phyloP scores from a whole-genome alignment of 148 eudicot genomes.

The Cornus kousa region DNA sequence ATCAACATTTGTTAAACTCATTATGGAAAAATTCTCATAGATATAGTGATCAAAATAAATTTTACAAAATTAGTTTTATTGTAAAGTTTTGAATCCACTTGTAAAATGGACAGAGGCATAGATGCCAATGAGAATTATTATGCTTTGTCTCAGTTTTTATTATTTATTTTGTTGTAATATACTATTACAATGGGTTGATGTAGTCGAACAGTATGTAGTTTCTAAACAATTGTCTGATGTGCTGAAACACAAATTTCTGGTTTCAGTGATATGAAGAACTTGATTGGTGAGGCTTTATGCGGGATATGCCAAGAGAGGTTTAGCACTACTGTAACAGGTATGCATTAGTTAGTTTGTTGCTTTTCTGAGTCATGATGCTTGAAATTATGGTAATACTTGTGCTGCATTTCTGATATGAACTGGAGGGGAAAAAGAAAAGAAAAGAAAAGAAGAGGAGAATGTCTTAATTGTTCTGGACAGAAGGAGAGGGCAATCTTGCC shows the following conservation, averaged over 20 bases:
- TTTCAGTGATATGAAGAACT: conserved; percentile 76
- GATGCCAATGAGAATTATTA: not conserved
- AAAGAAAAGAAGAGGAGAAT: too few species aligned
- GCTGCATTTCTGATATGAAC: too few species aligned
- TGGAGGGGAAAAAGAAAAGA: too few species aligned
- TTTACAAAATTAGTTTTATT: too few species aligned
- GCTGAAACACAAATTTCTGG: not conserved
- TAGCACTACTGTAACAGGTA: conserved; percentile 67
- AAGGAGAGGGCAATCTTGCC: too few species aligned
- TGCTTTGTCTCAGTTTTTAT: too few species aligned
- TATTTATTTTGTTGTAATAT: not conserved
- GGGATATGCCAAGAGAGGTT: conserved; percentile 77
- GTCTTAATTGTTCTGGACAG: too few species aligned
- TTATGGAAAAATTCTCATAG: too few species aligned
- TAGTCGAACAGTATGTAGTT: not conserved
- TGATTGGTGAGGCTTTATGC: conserved; percentile 71
- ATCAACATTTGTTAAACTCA: too few species aligned
- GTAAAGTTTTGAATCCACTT: too few species aligned
- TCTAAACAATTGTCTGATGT: not conserved
- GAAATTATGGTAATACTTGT: not conserved
- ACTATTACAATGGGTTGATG: not conserved
- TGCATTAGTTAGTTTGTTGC: not conserved
- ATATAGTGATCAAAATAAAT: not conserved
- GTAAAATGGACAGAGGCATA: not conserved
- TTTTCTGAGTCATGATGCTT: not conserved